Base-by-base conservation (phyloP, 2,329 filamentous ascomycete genomes). In the Verticillium isaacii region DNA sequence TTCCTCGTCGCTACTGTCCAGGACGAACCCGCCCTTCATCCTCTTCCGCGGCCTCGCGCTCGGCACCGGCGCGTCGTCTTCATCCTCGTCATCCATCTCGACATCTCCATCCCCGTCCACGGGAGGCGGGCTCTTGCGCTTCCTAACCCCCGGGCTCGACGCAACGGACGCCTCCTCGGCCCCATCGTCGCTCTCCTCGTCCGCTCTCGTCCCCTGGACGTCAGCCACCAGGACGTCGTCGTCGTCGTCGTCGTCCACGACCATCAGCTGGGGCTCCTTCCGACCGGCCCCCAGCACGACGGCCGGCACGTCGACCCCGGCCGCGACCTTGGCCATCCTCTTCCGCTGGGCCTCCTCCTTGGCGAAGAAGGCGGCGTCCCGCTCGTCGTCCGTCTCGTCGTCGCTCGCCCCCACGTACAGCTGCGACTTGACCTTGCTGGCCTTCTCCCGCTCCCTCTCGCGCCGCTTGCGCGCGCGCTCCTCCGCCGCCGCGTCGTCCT, bases 321-420 rank as follows among this genome's bases (percentile, higher is more conserved):
- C 77, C 1, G 73, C 75, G 15, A 72, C 72, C 60, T 75, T 77
- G 23, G 79, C 77, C 57, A 83, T 64, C n/a, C 54, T 60, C n/a
- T 50, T 58, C 32, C 69, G 37, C 60, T 67, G 66, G 66, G 83
- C 78, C 73, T 89, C 87, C 75, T 97, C 93, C 17, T 85, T 82
- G 2, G 83, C 87, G 74, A 94, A 97, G 75, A 97, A 97, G 23
- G 85, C 86, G 25, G 79, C 74, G 58, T 82, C 81, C 17, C 91
- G 85, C 61, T 86, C 85, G 56, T 93, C 92, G 69, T 97, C 92
- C n/a, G 85, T 89, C 67, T 97, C 93, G 60, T 98, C 95, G 71
- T 98, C 95, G 67, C 90, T 92, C 41, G 89, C 88, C 62, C 89
- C 85, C 58, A 99, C 90, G 69, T 88, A 94, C 45, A 94, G 76